Evolutionary conservation across 2,329 filamentous ascomycete species (phyloP).

Genomic region (Cytospora piceicola): DNA sequence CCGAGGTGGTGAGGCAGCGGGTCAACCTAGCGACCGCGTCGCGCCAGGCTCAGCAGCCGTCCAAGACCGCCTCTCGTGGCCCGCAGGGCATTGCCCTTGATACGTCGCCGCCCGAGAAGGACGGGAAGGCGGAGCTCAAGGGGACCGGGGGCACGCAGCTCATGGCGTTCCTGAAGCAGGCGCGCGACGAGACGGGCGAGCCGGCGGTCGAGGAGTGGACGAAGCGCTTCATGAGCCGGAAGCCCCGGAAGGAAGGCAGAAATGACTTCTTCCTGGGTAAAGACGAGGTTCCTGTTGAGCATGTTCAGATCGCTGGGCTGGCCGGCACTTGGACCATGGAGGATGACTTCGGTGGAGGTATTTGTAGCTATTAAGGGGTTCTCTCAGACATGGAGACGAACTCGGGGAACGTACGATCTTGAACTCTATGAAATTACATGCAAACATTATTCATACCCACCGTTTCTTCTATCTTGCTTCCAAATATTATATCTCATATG

Average conservation of each 20-base stretch:
- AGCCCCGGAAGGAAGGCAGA: slow-evolving; percentile 52
- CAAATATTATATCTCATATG: too few relatives aligned
- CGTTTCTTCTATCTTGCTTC: too few relatives aligned
- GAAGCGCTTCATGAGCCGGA: slow-evolving; percentile 59
- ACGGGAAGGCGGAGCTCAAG: slow-evolving; percentile 65
- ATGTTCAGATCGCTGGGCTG: slow-evolving; percentile 65
- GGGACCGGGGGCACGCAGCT: slow-evolving; percentile 93
- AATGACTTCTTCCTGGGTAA: slow-evolving; percentile 64
- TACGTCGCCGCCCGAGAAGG: slow-evolving; percentile 31
- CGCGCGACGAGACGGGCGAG: slow-evolving; percentile 92
- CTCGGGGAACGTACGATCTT: background rate
- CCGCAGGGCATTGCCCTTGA: slow-evolving; percentile 38
- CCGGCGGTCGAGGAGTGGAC: slow-evolving; percentile 76
- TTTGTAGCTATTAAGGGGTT: slow-evolving; percentile 54
- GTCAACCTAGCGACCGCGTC: slow-evolving; percentile 68
- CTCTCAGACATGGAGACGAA: background rate
- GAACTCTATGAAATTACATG: background rate
- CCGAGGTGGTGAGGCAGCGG: slow-evolving; percentile 52
- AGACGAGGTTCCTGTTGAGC: slow-evolving; percentile 51
- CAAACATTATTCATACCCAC: background rate
- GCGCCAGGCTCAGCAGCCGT: slow-evolving; percentile 42
- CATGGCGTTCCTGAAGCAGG: slow-evolving; percentile 96
- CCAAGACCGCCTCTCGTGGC: slow-evolving; percentile 21
- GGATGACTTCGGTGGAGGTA: slow-evolving; percentile 72
- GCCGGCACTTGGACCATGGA: slow-evolving; percentile 90